Conservation (phyloP, 2,329 filamentous ascomycete species). For the Clarireedia hainanense region DNA sequence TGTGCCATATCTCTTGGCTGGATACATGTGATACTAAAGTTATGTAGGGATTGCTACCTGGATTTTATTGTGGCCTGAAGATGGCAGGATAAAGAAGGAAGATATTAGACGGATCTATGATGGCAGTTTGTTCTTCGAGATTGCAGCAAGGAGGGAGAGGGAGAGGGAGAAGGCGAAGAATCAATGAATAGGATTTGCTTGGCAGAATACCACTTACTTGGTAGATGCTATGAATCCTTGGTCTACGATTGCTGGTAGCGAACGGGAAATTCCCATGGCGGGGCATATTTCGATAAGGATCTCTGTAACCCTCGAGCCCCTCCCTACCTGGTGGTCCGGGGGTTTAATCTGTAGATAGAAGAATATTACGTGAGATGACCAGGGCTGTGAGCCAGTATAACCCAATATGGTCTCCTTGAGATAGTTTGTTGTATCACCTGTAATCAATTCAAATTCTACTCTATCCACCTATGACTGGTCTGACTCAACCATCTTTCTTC, state of each 20-base stretch:
- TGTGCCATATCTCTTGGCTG: neutral
- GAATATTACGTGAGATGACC: too few species aligned
- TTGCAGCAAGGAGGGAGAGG: conserved; percentile 27
- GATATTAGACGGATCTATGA: conserved; percentile 46
- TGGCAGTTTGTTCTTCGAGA: conserved; percentile 42
- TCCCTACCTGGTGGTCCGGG: too few species aligned
- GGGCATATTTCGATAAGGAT: too few species aligned
- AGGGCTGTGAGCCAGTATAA: too few species aligned
- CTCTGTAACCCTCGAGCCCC: too few species aligned
- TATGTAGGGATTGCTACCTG: conserved; percentile 39
- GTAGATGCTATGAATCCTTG: too few species aligned
- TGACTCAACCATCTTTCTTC: conserved; percentile 8
- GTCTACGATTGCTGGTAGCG: too few species aligned
- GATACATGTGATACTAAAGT: neutral
- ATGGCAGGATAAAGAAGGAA: conserved; percentile 49
- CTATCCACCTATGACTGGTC: neutral
- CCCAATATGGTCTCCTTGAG: too few species aligned
- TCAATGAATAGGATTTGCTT: neutral
- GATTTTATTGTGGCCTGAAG: conserved; percentile 45
- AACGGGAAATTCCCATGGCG: too few species aligned
- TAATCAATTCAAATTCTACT: neutral
- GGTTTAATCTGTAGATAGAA: too few species aligned
- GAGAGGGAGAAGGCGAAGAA: conserved; percentile 5
- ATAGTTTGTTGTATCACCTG: too few species aligned
- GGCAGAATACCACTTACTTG: neutral